phyloP scores from a whole-genome alignment of 1,139 yeast genomes.

The Yamadazyma pseudoaaseri region DNA sequence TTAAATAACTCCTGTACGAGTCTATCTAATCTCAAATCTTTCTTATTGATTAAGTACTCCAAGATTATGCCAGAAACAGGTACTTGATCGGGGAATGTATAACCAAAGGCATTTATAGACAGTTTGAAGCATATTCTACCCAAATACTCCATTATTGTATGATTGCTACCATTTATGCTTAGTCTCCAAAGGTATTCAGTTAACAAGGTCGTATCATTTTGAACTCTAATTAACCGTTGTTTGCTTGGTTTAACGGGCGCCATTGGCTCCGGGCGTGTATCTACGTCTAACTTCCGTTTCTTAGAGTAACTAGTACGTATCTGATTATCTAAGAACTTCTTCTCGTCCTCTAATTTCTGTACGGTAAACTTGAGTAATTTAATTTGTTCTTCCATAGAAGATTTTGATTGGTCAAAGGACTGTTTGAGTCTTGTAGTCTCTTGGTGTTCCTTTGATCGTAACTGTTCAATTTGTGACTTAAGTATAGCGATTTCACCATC shows the following conservation, averaged over 20 bases:
- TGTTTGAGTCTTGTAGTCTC: constrained; percentile 44
- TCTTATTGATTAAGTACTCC: constrained; percentile 40
- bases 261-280: constrained; percentile 1
- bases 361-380: constrained; percentile 42
- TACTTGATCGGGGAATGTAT: constrained; percentile 27
- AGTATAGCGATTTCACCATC: constrained; percentile 80
- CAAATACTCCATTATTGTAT: constrained; percentile 50
- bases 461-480: constrained; percentile 57
- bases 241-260: background rate
- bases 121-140: constrained; percentile 43
- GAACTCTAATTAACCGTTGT: constrained; percentile 21
- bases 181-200: constrained; percentile 38
- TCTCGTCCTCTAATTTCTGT: constrained; percentile 65
- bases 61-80: constrained; percentile 33
- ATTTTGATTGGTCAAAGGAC: constrained; percentile 26
- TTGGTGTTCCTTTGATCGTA: constrained; percentile 42
- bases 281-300: constrained; percentile 13
- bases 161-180: constrained; percentile 48
- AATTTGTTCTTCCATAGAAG: constrained; percentile 42
- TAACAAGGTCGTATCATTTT: constrained; percentile 35
- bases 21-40: constrained; percentile 43
- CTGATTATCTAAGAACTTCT: constrained; percentile 57
- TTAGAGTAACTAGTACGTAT: constrained; percentile 24
- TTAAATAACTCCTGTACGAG: constrained; percentile 40
- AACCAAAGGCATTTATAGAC: constrained; percentile 25